A percentile compares a stretch with the other conserved stretches of the same genome.
phyloP scores from a whole-genome alignment of 2,329 filamentous ascomycete genomes.

The Hypomyces perniciosus region DNA sequence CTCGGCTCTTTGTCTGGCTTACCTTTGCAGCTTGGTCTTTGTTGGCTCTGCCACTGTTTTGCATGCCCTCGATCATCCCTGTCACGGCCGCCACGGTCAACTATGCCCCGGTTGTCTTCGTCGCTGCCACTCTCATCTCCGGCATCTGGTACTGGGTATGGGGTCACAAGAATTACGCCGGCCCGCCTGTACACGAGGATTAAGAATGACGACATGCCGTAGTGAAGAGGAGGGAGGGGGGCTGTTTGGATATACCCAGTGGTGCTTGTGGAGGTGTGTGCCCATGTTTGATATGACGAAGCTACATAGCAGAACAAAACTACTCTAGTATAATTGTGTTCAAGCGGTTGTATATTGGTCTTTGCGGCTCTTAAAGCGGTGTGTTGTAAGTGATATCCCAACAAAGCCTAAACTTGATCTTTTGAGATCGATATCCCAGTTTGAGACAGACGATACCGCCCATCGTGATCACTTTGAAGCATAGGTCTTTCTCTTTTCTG shows the following conservation, averaged over 20 bases:
- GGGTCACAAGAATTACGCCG: constrained; percentile 63
- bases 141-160: constrained; percentile 62
- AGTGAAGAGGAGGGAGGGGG: neutral
- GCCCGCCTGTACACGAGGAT: constrained; percentile 47
- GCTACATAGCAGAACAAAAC: no score
- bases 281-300: neutral
- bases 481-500: no score
- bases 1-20: neutral
- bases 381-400: no score
- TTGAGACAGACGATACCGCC: no score
- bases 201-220: constrained; percentile 12
- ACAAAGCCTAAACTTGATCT: no score
- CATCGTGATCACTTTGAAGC: no score
- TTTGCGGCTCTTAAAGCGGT: no score
- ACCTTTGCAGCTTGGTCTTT: constrained; percentile 52
- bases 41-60: constrained; percentile 67
- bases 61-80: constrained; percentile 61
- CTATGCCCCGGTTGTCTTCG: constrained; percentile 70
- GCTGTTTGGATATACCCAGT: neutral
- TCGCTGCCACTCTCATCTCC: constrained; percentile 56
- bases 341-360: no score
- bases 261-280: constrained; percentile 2
- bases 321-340: no score
- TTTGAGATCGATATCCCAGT: no score
- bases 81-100: constrained; percentile 57